Percentiles rank a stretch among this genome's conserved stretches.
Conservation (phyloP, 768 basidiomycete genomes). For the Tylopilus sp. region DNA sequence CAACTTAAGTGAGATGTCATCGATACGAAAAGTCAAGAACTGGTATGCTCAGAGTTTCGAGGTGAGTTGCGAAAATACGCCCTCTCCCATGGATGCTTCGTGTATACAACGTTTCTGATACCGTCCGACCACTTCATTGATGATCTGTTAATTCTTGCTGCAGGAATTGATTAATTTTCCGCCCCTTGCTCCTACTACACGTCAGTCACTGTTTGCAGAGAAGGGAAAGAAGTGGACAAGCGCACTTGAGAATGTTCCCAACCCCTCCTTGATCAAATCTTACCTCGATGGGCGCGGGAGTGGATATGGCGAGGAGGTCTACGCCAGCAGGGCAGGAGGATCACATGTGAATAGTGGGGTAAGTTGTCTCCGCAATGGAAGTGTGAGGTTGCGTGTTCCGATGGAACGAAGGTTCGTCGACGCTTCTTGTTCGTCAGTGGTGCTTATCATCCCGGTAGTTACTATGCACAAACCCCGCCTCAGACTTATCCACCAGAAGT, state of each 20-base stretch:
- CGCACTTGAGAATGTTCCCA: constrained; percentile 75
- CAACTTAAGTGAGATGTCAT: constrained; percentile 85
- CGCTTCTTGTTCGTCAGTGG: constrained; percentile 2
- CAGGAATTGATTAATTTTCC: constrained; percentile 92
- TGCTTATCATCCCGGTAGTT: constrained; percentile 43
- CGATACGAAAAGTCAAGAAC: constrained; percentile 91
- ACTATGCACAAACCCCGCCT: constrained; percentile 74
- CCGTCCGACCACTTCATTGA: not conserved
- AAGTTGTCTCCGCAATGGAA: constrained; percentile 46
- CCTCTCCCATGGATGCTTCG: not conserved
- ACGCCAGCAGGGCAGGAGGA: constrained; percentile 1
- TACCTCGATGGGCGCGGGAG: constrained; percentile 33
- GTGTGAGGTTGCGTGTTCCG: constrained; percentile 71
- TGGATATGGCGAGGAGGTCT: constrained; percentile 4
- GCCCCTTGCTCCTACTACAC: constrained; percentile 60
- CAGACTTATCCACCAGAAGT: constrained; percentile 89
- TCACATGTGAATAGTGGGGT: constrained; percentile 15
- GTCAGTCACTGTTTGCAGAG: constrained; percentile 58
- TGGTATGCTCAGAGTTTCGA: constrained; percentile 99
- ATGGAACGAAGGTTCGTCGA: constrained; percentile 69
- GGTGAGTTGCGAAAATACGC: constrained; percentile 43
- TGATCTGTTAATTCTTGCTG: no score
- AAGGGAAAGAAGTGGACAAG: constrained; percentile 28
- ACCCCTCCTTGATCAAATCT: constrained; percentile 58
- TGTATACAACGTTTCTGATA: not conserved